Base-by-base conservation (phyloP, 805 yeast species). In the Starmerella etchellsii region DNA sequence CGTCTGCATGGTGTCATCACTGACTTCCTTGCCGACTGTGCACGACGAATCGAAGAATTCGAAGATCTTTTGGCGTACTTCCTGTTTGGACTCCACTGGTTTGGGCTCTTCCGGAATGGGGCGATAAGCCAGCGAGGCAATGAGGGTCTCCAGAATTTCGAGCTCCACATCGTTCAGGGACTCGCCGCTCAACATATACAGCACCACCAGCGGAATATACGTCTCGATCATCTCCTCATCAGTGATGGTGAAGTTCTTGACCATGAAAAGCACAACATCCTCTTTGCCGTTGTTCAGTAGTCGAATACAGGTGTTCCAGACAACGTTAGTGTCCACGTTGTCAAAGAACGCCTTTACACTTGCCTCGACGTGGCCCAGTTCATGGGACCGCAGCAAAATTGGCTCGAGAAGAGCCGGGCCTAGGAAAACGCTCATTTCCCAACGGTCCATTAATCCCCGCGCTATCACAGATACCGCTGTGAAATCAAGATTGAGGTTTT, bases 381-480 rank as follows among this genome's bases (percentile, higher is more conserved):
- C 6, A n/a, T 31, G 24, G 7, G 25, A 4, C 9, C 10, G 16
- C 0, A 79, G 61, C 36, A 91, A 58, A 2, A 82, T 64, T 0
- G 93, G 88, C 1, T 73, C 60, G 34, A 91, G 71, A 7, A 87
- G 58, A 21, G 64, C 60, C 0, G 95, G 93, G 1, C 85, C 74
- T 1, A 88, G 64, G 13, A 70, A 57, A 10, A 77, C 74, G 11
- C 95, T 93, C 31, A 91, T 76, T 59, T 91, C 98, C 97, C 97
- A 91, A 46, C 84, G 73, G 55, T 91, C 97, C 76, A 87, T 73
- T 3, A 87, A 67, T 1, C 91, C 74, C 3, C 78, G 62, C 2
- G 83, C 69, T 5, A 88, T 76, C 37, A 69, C 73, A 52, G 75
- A 75, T 0, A 81, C 41, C 59, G 67, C 14, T 48, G 59, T 28